A percentile compares a stretch with the other conserved stretches of the same genome.
These are phyloP conservation scores for Isatis lusitanica DNA, from an alignment of 441 rosid genomes.

Conservation along the genomic window DNA sequence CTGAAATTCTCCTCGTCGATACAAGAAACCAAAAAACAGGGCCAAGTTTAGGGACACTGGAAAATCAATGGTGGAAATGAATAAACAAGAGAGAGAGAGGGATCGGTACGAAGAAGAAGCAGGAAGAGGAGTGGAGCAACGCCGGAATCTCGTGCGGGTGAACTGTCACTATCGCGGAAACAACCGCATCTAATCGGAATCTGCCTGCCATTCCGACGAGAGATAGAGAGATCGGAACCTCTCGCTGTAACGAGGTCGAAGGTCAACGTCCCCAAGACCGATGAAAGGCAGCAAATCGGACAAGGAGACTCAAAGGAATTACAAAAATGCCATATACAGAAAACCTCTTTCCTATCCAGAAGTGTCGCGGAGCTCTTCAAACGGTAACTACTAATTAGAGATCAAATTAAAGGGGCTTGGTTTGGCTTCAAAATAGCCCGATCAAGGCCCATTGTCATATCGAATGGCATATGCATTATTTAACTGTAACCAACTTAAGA, in stretches of 20 bases:
- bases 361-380: neutral
- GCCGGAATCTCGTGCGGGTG: constrained; percentile 79
- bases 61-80: neutral
- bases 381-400: neutral
- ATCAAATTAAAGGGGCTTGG: neutral
- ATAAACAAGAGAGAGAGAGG: neutral
- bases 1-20: constrained; percentile 38
- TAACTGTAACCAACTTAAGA: too few species aligned
- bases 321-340: neutral
- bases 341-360: neutral
- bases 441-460: neutral
- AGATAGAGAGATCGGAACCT: neutral
- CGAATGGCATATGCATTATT: too few species aligned
- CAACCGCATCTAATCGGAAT: constrained; percentile 49
- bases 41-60: neutral
- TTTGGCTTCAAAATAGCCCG: neutral
- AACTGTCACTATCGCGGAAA: constrained; percentile 66
- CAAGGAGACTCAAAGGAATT: neutral
- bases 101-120: constrained; percentile 80
- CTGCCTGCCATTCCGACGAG: constrained; percentile 17
- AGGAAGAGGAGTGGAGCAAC: constrained; percentile 70
- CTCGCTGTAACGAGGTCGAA: neutral
- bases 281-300: constrained; percentile 16
- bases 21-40: too few species aligned
- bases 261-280: constrained; percentile 30